phyloP scores from a whole-genome alignment of 2,329 filamentous ascomycete species.

The Fusarium continuum region DNA sequence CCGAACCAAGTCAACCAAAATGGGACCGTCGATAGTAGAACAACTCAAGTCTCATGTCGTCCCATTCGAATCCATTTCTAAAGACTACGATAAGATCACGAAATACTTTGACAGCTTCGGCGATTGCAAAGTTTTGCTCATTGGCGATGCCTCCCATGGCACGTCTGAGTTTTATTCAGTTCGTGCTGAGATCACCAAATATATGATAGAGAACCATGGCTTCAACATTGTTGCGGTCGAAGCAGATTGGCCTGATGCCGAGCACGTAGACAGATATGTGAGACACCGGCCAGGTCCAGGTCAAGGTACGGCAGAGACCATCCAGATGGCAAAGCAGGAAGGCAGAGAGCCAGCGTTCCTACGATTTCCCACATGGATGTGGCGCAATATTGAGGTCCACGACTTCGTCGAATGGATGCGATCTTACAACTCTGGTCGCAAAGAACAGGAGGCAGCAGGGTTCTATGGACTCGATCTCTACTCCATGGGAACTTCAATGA shows the following conservation, averaged over 20 bases:
- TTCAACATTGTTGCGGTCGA: slow-evolving; percentile 30
- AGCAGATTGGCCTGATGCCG: slow-evolving; percentile 27
- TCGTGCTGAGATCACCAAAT: slow-evolving; percentile 28
- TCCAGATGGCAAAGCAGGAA: slow-evolving; percentile 10
- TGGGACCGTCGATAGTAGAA: slow-evolving; percentile 10
- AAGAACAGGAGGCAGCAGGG: slow-evolving; percentile 1
- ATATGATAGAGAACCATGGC: slow-evolving; percentile 24
- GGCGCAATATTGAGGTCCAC: slow-evolving; percentile 29
- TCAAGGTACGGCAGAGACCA: slow-evolving; percentile 13
- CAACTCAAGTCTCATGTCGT: slow-evolving; percentile 6
- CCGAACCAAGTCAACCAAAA: not conserved
- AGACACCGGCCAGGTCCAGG: slow-evolving; percentile 9
- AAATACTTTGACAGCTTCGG: slow-evolving; percentile 24
- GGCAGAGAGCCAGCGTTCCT: slow-evolving; percentile 20
- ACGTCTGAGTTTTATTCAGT: slow-evolving; percentile 26
- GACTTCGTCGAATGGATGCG: slow-evolving; percentile 29
- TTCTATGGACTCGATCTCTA: slow-evolving; percentile 28
- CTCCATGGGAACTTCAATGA: slow-evolving; percentile 26
- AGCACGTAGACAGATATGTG: slow-evolving; percentile 22
- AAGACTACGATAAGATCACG: slow-evolving; percentile 1
- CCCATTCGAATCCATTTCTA: slow-evolving; percentile 13
- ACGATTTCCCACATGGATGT: slow-evolving; percentile 27
- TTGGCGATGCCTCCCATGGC: slow-evolving; percentile 21
- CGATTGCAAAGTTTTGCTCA: slow-evolving; percentile 18
- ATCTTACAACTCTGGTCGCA: slow-evolving; percentile 11